Evolutionary conservation across 306 rosid species (phyloP).

Genomic region (Dalbergia cochinchinensis): DNA sequence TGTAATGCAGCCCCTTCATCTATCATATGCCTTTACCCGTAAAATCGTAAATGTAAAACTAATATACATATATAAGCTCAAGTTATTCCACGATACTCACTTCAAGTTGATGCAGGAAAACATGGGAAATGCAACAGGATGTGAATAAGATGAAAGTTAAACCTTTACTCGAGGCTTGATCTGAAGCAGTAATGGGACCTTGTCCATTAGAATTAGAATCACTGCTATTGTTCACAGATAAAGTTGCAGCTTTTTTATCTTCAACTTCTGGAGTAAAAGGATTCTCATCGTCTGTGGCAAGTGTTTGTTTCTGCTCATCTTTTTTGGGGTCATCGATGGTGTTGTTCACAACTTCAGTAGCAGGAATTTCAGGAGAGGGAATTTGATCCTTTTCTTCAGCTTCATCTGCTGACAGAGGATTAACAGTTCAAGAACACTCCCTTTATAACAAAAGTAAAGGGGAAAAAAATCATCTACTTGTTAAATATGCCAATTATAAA

Average conservation of each 20-base stretch:
- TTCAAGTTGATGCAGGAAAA: conserved; percentile 34
- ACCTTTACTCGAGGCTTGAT: conserved; percentile 50
- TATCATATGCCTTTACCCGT: conserved; percentile 14
- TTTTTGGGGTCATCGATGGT: conserved; percentile 36
- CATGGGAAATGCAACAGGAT: conserved; percentile 2
- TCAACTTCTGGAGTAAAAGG: conserved; percentile 39
- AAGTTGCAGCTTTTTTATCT: conserved; percentile 39
- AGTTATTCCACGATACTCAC: conserved; percentile 11
- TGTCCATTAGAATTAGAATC: conserved; percentile 44
- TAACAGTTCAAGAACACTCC: conserved; percentile 32
- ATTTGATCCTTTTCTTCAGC: conserved; percentile 43
- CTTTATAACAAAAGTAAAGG: not conserved
- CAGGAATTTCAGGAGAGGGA: conserved; percentile 43
- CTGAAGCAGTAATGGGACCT: conserved; percentile 44
- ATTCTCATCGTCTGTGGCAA: conserved; percentile 24
- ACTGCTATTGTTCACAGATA: conserved; percentile 19
- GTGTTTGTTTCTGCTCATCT: conserved; percentile 42
- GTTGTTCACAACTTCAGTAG: conserved; percentile 38
- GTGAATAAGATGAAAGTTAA: conserved; percentile 38
- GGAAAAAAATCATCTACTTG: not conserved
- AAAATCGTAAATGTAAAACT: conserved; percentile 13
- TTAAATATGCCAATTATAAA: conserved; percentile 17
- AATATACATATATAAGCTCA: conserved; percentile 10
- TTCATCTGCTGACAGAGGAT: conserved; percentile 46
- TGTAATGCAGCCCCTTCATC: not conserved